These are phyloP conservation scores for Angophora floribunda DNA, from an alignment of 345 rosid species.

Conservation along the genomic window DNA sequence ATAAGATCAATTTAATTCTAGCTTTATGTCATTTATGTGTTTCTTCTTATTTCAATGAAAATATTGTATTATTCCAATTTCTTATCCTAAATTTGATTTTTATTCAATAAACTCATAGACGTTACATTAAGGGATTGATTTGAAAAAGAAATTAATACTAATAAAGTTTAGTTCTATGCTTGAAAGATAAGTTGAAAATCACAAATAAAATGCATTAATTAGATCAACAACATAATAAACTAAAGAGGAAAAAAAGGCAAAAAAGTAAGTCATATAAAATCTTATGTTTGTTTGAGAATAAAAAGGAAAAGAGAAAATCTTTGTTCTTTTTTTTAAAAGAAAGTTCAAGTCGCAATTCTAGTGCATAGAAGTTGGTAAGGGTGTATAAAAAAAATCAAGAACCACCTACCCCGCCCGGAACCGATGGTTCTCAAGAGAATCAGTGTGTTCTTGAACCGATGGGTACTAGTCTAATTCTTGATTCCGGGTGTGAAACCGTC, in stretches of 20 bases:
- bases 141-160: no score
- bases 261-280: background rate
- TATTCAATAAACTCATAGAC: background rate
- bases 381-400: no score
- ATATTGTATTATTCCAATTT: background rate
- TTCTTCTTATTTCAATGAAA: background rate
- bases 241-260: background rate
- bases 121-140: background rate
- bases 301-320: background rate
- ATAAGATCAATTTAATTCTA: background rate
- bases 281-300: background rate
- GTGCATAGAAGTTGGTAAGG: background rate
- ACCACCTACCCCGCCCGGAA: no score
- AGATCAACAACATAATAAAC: background rate
- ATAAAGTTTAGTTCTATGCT: background rate
- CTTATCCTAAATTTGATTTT: background rate
- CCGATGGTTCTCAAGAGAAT: no score
- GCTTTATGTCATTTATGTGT: fast-evolving
- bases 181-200: background rate
- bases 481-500: no score
- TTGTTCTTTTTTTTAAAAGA: background rate
- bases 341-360: background rate
- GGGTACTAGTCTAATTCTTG: no score
- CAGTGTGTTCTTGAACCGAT: no score
- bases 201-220: no score